Base-by-base conservation (phyloP, 495 filamentous ascomycete species). In the Lophium mytilinum region DNA sequence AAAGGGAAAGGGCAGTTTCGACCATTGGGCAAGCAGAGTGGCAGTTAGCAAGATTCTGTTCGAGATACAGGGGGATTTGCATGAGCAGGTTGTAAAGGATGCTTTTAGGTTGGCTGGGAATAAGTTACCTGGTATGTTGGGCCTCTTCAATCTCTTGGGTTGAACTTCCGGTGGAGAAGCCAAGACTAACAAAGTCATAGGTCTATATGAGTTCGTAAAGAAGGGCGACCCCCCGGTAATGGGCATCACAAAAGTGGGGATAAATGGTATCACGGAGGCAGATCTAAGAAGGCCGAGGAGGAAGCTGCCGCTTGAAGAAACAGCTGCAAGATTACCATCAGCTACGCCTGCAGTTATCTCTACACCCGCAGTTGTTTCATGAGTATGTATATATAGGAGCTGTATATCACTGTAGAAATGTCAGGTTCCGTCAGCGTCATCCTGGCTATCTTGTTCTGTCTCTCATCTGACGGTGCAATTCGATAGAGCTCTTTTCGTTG, bases 1-100 rank as follows among this genome's bases (percentile, higher is more conserved):
- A 72, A 97, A 95, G 76, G 93, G 93, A 70, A 99, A 97, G 75
- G 93, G 93, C 62, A 85, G 83, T 60, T 96, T 97, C 72, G 93
- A 97, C 72, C 88, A 93, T 73, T 99, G 93, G 93, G 88, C 92
- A 30, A 78, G 85, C 14, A 83, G 91, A 65, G 82, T 96, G 57
- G 83, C 88, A 11, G 87, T 96, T 54, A 92, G 85, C 71, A 85
- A 88, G 69, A 78, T 99, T 39, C 76, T 97, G 14, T 89, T 99
- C 60, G 93, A 99, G 73, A 73, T 99, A 57, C 90, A 87, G 69
- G 94, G 91, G 33, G 80, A 90, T 60, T 57, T 96, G 53, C 93
- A 99, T 78, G 93, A 99, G 76, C 86, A 96, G 76, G 79, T 99
- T 66, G 89, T 87, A 9, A 80, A 86, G 60, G 94, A 99, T 76